Evolutionary conservation across 2,329 filamentous ascomycete species (phyloP).

Genomic region (Aspergillus carbonarius): DNA sequence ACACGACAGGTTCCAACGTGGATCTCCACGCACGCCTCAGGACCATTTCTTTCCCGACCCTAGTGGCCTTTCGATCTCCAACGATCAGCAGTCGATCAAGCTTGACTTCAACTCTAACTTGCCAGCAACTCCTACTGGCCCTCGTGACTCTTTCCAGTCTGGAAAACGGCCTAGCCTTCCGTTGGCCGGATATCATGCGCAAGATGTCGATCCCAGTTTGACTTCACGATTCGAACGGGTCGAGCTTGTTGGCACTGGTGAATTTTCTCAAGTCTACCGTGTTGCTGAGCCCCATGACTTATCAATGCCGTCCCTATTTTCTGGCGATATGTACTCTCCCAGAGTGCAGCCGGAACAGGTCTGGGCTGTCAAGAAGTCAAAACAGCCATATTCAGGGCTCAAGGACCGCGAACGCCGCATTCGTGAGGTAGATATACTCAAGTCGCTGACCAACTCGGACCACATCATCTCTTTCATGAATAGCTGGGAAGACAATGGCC

Average conservation of each 20-base stretch:
- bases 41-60: conserved; percentile 75
- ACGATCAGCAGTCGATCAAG: conserved; percentile 41
- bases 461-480: conserved; percentile 83
- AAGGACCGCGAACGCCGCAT: conserved; percentile 81
- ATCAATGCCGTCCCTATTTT: conserved; percentile 41
- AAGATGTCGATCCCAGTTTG: conserved; percentile 73
- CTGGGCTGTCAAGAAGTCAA: conserved; percentile 92
- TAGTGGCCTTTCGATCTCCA: conserved; percentile 77
- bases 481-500: conserved; percentile 80
- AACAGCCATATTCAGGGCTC: conserved; percentile 72
- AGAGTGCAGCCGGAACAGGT: conserved; percentile 60
- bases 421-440: conserved; percentile 77
- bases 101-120: conserved; percentile 50
- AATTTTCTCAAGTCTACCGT: conserved; percentile 90
- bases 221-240: conserved; percentile 76
- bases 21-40: conserved; percentile 74
- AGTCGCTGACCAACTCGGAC: conserved; percentile 73
- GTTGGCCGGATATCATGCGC: conserved; percentile 67
- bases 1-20: conserved; percentile 53
- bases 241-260: conserved; percentile 77
- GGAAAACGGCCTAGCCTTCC: conserved; percentile 65
- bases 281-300: conserved; percentile 55
- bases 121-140: conserved; percentile 80
- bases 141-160: conserved; percentile 58
- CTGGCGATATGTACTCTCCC: conserved; percentile 52